phyloP scores from a whole-genome alignment of 495 filamentous ascomycete species.

The Penicillium cinerascens region DNA sequence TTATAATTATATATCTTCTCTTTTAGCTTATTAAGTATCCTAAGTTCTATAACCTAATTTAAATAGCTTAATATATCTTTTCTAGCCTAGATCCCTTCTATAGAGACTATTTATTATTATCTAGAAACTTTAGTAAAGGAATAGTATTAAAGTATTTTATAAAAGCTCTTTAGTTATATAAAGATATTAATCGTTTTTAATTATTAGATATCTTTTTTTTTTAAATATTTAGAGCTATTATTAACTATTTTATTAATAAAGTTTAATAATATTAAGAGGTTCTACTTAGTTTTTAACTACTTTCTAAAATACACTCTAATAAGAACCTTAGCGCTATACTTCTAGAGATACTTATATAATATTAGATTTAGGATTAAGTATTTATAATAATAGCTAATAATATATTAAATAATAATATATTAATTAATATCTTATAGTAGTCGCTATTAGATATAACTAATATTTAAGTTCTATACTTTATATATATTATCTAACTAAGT shows the following conservation, averaged over 20 bases:
- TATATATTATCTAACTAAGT: too few species aligned
- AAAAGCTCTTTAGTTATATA: not conserved
- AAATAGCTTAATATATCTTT: too few species aligned
- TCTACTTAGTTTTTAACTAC: not conserved
- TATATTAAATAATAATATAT: conserved; percentile 14
- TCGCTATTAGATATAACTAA: conserved; percentile 1
- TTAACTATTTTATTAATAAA: not conserved
- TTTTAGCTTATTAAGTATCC: not conserved
- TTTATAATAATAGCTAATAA: conserved; percentile 15
- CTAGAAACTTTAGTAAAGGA: not conserved
- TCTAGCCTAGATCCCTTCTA: too few species aligned
- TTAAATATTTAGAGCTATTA: not conserved
- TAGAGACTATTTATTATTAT: not conserved
- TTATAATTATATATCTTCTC: not conserved
- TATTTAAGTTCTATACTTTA: too few species aligned
- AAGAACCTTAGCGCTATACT: not conserved
- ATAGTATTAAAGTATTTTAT: not conserved
- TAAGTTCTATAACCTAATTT: not conserved
- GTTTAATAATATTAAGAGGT: not conserved
- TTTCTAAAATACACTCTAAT: not conserved
- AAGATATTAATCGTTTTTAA: not conserved
- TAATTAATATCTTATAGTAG: conserved; percentile 3
- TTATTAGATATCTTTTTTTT: not conserved
- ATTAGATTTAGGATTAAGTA: conserved; percentile 1
- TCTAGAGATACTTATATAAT: not conserved